Base-by-base conservation (phyloP, 2,329 filamentous ascomycete genomes). In the Penicillium sp. region DNA sequence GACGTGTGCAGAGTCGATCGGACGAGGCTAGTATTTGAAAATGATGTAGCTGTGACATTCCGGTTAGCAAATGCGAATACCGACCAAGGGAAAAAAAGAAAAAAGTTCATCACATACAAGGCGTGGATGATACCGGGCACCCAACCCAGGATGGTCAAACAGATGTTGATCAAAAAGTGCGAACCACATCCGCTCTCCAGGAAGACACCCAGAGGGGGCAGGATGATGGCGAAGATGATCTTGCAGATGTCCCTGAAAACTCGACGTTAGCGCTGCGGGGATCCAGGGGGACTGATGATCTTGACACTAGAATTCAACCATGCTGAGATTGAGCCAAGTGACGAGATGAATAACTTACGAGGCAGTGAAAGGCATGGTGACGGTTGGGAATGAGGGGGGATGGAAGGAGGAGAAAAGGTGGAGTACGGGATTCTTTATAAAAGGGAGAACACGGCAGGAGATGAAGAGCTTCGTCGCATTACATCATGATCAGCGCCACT, bases 131-230 rank as follows among this genome's bases (percentile, higher is more conserved):
- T 89, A 67, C 87, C 85, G 50, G 83, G 84, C 58, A 89, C 76
- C 67, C 79, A 82, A 67, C 77, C 80, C 54, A 87, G 73, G 55
- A 86, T 79, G 55, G 86, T 93, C 69, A 93, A 72, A 60, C 88
- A 76, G 68, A 94, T 85, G 81, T 93, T 94, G 79, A 95, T 93
- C 68, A 90, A 74, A 60, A 95, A 74, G 64, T 94, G 85, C 52
- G 82, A 79, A 62, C 82, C 82, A 71, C 88, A 94, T 58, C 88
- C 88, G 55, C 84, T 80, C 82, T 95, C 88, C 54, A 95, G 84
- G 77, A 94, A 92, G 65, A 95, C 88, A 72, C 88, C 88, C 39
- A 95, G 71, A 63, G 88, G 88, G 40, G 88, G 88, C 51, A 95
- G 79, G 71, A 95, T 72, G 74, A 95, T 74, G 74, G 88, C 88